Base-by-base conservation (phyloP, 257 asterid species). In the Salvia hispanica region DNA sequence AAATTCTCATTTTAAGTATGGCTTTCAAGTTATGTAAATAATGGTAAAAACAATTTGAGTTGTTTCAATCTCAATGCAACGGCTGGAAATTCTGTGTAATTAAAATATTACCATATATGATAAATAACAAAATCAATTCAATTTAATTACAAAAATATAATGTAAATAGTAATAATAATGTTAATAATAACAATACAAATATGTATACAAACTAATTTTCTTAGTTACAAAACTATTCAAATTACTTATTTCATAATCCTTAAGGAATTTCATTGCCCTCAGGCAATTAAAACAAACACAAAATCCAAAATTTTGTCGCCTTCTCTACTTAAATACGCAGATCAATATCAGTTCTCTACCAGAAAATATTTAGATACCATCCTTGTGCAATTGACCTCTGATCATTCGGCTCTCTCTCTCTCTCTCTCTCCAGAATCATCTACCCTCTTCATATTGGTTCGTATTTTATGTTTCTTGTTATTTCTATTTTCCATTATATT, bases 391-490 rank as follows among this genome's bases (percentile, higher is more conserved):
- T 75, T 61, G 50, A 75, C 76, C 74, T 80, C 84, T 72, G 72
- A 74, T 79, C 65, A 72, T 63, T 73, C 77, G 76, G 79, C 79
- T 72, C 58, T 18, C 51, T 47, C 21, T 56, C 79, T 72, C 58
- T 18, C 51, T 47, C 21, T 56, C 61, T 62, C 74, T 51, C 73
- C 71, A 64, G 64, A 67, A 80, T 77, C 81, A 72, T 70, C 77
- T 59, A 34, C 71, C 71, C 47, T 61, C 74, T 25, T 56, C 42
- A 69, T 59, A 71, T 74, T 45, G 79, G 82, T 69, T 16, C 39
- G 66, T 47, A 25, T 58, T 13, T 66, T 62, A 3, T 18, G 10
- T 37, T 6, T 34, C 18, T 51, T 68, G 48, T 46, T 40, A 37
- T 45, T 0, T 59, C 64, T 42, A 40, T 46, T 46, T 16, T 36